Evolutionary conservation across 1,139 yeast species (phyloP).

Genomic region (Saccharomycopsis crataegensis): DNA sequence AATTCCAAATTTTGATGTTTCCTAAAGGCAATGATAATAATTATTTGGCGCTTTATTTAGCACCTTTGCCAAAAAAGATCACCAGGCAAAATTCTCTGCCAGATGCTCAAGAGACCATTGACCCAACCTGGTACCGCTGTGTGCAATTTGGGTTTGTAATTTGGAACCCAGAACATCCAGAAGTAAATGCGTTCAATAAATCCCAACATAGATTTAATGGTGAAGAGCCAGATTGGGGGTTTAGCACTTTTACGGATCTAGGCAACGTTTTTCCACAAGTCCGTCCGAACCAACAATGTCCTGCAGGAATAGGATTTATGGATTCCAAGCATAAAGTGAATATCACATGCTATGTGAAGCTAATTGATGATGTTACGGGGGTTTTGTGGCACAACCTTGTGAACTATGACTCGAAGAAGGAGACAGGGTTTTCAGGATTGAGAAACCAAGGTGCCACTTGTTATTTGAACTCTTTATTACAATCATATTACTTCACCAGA

Average conservation of each 20-base stretch:
- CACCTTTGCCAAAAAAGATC: slow-evolving; percentile 21
- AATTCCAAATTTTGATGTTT: slow-evolving; percentile 70
- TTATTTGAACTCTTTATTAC: slow-evolving; percentile 83
- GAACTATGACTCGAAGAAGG: slow-evolving; percentile 80
- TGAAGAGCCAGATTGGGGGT: slow-evolving; percentile 93
- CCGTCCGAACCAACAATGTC: neutral
- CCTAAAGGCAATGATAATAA: slow-evolving; percentile 61
- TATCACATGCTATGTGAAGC: slow-evolving; percentile 68
- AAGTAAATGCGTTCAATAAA: slow-evolving; percentile 51
- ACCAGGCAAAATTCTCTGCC: slow-evolving; percentile 18
- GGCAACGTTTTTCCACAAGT: slow-evolving; percentile 34
- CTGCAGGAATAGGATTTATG: slow-evolving; percentile 19
- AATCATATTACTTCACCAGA: slow-evolving; percentile 82
- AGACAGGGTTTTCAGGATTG: slow-evolving; percentile 87
- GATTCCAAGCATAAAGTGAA: slow-evolving; percentile 39
- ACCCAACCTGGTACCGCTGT: slow-evolving; percentile 70
- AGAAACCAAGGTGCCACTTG: slow-evolving; percentile 98
- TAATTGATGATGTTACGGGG: slow-evolving; percentile 86
- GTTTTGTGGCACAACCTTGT: slow-evolving; percentile 85
- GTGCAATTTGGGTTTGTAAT: slow-evolving; percentile 84
- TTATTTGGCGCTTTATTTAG: slow-evolving; percentile 39
- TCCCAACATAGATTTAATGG: slow-evolving; percentile 75
- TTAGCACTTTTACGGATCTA: slow-evolving; percentile 64
- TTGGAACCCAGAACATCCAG: slow-evolving; percentile 74
- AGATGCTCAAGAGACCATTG: slow-evolving; percentile 31